Evolutionary conservation across 345 rosid genomes (phyloP).

Genomic region (Gossypium arboreum): DNA sequence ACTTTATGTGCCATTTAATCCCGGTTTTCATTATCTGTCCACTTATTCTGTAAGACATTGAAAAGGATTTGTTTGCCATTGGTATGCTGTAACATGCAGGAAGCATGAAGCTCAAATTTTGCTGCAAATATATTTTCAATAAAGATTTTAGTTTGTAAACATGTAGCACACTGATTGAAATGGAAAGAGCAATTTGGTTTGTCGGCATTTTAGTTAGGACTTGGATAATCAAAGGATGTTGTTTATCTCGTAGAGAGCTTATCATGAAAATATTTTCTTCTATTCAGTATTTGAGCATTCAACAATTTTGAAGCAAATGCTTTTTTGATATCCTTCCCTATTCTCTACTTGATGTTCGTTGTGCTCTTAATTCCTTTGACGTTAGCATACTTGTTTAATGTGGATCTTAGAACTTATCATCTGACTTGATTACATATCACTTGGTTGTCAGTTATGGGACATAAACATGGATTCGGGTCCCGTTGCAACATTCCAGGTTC

Average conservation of each 20-base stretch:
- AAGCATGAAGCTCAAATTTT: background rate
- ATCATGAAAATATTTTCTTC: background rate
- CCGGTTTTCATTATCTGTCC: too few species aligned
- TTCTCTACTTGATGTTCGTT: background rate
- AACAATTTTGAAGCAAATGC: background rate
- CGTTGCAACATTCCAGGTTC: constrained; percentile 88
- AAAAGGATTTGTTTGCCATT: background rate
- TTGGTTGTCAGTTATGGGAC: constrained; percentile 68
- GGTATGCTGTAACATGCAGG: background rate
- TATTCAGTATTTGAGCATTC: background rate
- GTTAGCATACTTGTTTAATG: too few species aligned
- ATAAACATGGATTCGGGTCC: constrained; percentile 98
- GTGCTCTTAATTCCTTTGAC: too few species aligned
- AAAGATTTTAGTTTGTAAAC: background rate
- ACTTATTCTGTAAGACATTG: background rate
- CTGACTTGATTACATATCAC: constrained; percentile 14
- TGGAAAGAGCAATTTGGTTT: too few species aligned
- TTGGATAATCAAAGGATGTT: background rate
- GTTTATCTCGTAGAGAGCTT: background rate
- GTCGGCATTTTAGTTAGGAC: too few species aligned
- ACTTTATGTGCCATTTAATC: background rate
- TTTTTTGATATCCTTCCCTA: background rate
- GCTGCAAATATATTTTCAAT: background rate
- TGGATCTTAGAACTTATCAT: background rate
- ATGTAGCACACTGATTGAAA: background rate